Evolutionary conservation across 1,139 yeast genomes (phyloP), one percentile per base, ranked within the genome.

Genomic region (Hansenula anomala): DNA sequence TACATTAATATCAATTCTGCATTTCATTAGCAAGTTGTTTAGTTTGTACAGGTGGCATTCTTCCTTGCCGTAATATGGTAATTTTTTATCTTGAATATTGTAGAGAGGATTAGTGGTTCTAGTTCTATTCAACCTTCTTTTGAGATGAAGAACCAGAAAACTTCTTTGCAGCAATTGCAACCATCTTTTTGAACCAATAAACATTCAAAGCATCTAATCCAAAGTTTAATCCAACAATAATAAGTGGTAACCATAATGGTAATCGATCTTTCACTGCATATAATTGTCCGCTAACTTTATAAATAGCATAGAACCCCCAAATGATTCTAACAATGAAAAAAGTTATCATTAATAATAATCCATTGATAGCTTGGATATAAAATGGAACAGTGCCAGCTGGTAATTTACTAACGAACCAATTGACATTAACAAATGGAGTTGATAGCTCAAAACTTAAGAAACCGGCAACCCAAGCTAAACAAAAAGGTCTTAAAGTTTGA

Each of bases 401-500:
- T 33, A 89, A 68, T 54, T 83, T 84, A 36, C 84, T 71, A 9
- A 92, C 84, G 58, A 86, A 83, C 97, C 97, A 92, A 60, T 94
- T 88, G 55, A 88, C 64, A 63, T 92, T 90, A 42, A 92, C 89
- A 59, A 94, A 92, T 12, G 98, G 98, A 2, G 97, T 89, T 31
- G 96, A 84, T 39, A 86, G 73, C 62, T 92, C 99, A 63, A 89
- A 92, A 29, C 87, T 55, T 52, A 94, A 68, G 61, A 90, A 92
- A 23, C 81, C 79, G 1, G 96, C 94, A 26, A 85, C 74, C 78
- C 90, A 90, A 45, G 87, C 82, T 57, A 81, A 75, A 49, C 87
- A 75, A 71, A 86, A 84, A 11, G 96, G 95, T 42, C 75, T 65
- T 39, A 78, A 62, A 18, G 80, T 69, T 45, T 76, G 66, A 3